Base-by-base conservation (phyloP, 495 filamentous ascomycete species). In the Bacidia gigantensis region DNA sequence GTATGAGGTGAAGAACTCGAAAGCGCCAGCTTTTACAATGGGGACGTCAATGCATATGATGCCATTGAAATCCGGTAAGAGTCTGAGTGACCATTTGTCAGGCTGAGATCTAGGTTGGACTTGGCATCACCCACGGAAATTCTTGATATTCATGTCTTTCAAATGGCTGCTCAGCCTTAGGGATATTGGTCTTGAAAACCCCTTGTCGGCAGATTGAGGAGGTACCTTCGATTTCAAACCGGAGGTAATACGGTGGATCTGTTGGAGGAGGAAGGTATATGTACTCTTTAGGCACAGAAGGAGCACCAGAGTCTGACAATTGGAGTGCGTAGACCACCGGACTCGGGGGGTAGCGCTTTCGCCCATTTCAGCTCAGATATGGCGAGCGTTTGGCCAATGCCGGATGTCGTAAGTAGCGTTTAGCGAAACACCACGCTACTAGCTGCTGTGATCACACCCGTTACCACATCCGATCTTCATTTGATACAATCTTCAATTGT, bases 121-220 rank as follows among this genome's bases (percentile, higher is more conserved):
- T 3, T 12, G 29, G 50, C 26, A 45, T 18, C 46, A 72, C 81
- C 54, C 76, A 95, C 92, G 84, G 89, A 72, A 84, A 92, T 66
- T 89, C 81, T 55, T 79, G 78, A 62, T 90, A 99, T 9, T 76
- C 74, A 57, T 82, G 71, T 52, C 93, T 80, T 45, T 76, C 72
- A 60, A 96, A 97, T 11, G 75, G 68, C 51, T 77, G 70, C 43
- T 82, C 87, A 56, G 76, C 73, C 55, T 80, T 77, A 2, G 93
- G 93, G 50, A 95, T 83, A 66, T 99, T 97, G 52, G 92, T 84
- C 90, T 92, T 97, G 49, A 99, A 72, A 58, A 84, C 93, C 39
- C 93, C 93, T 62, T 95, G 73, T 46, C 87, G 77, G 67, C 88
- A 95, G 70, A 97, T 93, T 38, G 92, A 93, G 66, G 89, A 95